These are phyloP conservation scores for Ceratocystis ficicola DNA, from an alignment of 2,329 filamentous ascomycete species.

Conservation along the genomic window DNA sequence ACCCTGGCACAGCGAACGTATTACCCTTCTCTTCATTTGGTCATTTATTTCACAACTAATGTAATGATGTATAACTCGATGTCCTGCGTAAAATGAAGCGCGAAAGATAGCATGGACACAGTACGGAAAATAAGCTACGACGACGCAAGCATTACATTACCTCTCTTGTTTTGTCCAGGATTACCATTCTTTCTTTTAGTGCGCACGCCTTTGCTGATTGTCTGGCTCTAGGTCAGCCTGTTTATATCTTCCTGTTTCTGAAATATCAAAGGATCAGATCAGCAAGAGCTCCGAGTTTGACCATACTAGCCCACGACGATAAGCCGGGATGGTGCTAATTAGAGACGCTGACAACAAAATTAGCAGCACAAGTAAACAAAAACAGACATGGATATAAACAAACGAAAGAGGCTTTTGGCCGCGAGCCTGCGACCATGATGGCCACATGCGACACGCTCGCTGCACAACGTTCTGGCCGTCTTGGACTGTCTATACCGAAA, in stretches of 20 bases:
- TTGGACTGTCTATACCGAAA: constrained; percentile 12
- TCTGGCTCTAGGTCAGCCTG: background rate
- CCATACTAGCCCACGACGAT: background rate
- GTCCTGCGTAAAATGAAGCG: background rate
- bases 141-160: background rate
- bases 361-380: constrained; percentile 10
- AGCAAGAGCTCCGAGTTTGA: background rate
- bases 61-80: background rate
- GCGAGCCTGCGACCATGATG: background rate
- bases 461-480: constrained; percentile 7
- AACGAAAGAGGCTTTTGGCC: background rate
- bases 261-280: constrained; percentile 10
- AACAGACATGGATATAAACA: background rate
- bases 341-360: background rate
- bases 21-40: background rate
- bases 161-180: background rate
- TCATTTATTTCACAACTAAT: background rate
- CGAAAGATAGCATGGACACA: background rate
- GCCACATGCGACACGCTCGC: background rate
- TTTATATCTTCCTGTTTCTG: background rate
- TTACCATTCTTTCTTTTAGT: background rate
- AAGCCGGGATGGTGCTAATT: constrained; percentile 10
- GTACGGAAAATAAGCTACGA: background rate
- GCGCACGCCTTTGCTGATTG: background rate
- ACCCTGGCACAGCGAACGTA: background rate